Percentiles rank a stretch among this genome's conserved stretches.
Evolutionary conservation across 805 yeast genomes (phyloP).

Genomic region (Candida verbasci): DNA sequence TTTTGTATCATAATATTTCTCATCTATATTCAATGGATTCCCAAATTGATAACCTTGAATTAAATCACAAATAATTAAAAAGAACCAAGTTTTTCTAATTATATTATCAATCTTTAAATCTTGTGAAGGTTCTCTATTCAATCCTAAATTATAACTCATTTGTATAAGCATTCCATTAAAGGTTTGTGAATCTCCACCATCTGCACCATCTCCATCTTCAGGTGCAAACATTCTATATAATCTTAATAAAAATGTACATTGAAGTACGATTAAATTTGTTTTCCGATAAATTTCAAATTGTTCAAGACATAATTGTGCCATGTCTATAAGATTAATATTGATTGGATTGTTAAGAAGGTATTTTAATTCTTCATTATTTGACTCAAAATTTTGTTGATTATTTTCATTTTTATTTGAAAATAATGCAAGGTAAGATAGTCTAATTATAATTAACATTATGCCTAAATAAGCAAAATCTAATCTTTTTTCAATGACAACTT

Average conservation of each 20-base stretch:
- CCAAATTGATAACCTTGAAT: constrained; percentile 30
- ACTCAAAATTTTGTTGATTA: constrained; percentile 25
- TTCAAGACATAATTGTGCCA: constrained; percentile 34
- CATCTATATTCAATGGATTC: constrained; percentile 25
- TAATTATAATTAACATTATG: constrained; percentile 26
- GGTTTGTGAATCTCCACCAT: constrained; percentile 58
- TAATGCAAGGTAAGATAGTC: constrained; percentile 33
- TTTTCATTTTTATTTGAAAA: constrained; percentile 30
- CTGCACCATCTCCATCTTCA: constrained; percentile 55
- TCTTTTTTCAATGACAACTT: constrained; percentile 23
- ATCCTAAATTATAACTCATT: constrained; percentile 63
- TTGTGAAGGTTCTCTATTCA: constrained; percentile 57
- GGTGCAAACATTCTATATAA: constrained; percentile 49
- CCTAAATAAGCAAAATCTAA: constrained; percentile 35
- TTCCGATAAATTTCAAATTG: constrained; percentile 30
- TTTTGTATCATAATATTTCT: constrained; percentile 24
- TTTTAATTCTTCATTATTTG: constrained; percentile 20
- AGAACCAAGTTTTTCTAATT: constrained; percentile 34
- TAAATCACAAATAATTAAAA: constrained; percentile 24
- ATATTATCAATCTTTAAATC: constrained; percentile 16
- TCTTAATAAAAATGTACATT: constrained; percentile 50
- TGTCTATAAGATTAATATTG: constrained; percentile 22
- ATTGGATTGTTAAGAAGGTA: constrained; percentile 29
- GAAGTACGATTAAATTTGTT: constrained; percentile 47
- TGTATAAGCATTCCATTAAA: constrained; percentile 54